Evolutionary conservation across 2,329 filamentous ascomycete genomes (phyloP).

Genomic region (Phaeosphaeria sp.): DNA sequence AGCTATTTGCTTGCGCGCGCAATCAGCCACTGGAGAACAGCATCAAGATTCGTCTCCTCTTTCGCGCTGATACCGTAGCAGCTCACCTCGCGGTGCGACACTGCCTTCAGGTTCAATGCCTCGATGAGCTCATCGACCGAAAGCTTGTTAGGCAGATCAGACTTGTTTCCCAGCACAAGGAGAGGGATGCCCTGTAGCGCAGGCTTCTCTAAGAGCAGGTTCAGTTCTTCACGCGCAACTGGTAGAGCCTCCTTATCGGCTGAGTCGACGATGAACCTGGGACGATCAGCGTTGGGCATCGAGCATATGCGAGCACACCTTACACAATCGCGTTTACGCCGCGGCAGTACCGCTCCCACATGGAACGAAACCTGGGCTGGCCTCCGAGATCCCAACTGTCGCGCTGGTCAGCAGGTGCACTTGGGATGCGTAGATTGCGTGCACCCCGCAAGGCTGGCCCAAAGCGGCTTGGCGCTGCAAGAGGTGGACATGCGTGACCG

Average conservation of each 20-base stretch:
- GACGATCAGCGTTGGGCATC: conserved; percentile 31
- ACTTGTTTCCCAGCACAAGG: conserved; percentile 95
- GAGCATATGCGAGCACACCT: conserved; percentile 35
- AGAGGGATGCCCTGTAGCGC: conserved; percentile 89
- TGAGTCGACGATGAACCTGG: conserved; percentile 92
- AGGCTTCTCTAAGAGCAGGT: conserved; percentile 83
- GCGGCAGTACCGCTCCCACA: conserved; percentile 99
- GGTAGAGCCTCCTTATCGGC: conserved; percentile 82
- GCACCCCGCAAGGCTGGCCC: conserved; percentile 39
- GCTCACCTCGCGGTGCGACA: conserved; percentile 91
- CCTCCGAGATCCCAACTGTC: conserved; percentile 92
- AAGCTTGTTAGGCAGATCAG: conserved; percentile 87
- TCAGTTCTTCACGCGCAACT: conserved; percentile 89
- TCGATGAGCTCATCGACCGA: conserved; percentile 96
- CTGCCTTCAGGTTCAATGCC: conserved; percentile 84
- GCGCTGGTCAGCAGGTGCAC: conserved; percentile 46
- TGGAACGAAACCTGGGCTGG: conserved; percentile 93
- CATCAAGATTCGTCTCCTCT: conserved; percentile 97
- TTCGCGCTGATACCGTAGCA: conserved; percentile 99
- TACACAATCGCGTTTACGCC: conserved; percentile 96
- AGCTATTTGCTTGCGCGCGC: conserved; percentile 70
- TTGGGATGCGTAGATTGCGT: conserved; percentile 34
- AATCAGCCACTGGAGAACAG: conserved; percentile 95
- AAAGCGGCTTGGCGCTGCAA: conserved; percentile 44
- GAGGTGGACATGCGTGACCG: conserved; percentile 46